Evolutionary conservation across 2,329 filamentous ascomycete genomes (phyloP), one percentile per base, ranked within the genome.

Genomic region (Didymella lethalis): DNA sequence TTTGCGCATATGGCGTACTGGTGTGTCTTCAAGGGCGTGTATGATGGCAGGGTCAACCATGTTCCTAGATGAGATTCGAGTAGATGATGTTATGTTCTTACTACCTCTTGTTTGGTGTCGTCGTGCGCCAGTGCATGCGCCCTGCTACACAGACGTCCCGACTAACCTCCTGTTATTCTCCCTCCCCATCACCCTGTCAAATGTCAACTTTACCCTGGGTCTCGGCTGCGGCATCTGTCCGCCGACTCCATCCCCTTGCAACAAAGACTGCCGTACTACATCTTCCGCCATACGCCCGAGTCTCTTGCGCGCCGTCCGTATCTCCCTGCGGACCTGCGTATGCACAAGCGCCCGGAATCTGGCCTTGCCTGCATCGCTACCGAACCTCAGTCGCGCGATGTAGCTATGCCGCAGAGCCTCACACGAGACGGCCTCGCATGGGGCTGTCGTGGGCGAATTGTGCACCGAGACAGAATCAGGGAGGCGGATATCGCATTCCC

Each of bases 1-100:
- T 85, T 89, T 73, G 88, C 88, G 0, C 85, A 89, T 61, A 83
- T 83, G 1, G 76, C 83, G 0, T 90, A 88, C 68, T 78, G 86
- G 45, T 88, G 88, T 84, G 82, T 84, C 5, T 90, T 88, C 47
- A 46, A 51, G 43, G 61, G 62, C 40, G 59, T 71, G 20, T 69
- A 67, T 52, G 59, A 68, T 49, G 48, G 50, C 36, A 46, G 47
- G 50, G 51, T 56, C 18, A 69, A 70, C 34, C 64, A 68, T 41
- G 7, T 71, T 23, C 63, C 66, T 28, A 45, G 57, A 36, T 16
- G 7, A 18, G 14, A 16, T 25, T 28, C 14, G 5, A 16, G 14
- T 26, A 6, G 20, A 18, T 10, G 3, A 12, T 28, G 23, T 18
- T 44, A 26, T 3, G 11, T 14, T 26, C 12, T 28, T 3, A 14